Base-by-base conservation (phyloP, 345 rosid species). In the Punica granatum region DNA sequence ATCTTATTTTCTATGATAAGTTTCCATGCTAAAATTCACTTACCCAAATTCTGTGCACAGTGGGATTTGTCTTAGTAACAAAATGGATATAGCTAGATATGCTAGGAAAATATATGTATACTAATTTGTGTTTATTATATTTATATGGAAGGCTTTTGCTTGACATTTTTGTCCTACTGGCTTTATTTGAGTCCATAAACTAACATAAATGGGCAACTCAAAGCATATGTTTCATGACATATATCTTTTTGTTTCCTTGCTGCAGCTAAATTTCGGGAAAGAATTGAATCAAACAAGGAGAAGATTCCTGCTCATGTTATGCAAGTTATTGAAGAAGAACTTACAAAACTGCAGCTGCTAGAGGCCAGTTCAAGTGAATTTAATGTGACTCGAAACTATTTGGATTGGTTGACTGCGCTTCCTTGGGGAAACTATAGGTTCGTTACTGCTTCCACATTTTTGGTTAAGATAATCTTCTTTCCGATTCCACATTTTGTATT, bases 321-420 rank as follows among this genome's bases (percentile, higher is more conserved):
- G 80, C 98, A 92, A 88, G 98, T 92, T 66, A 92, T 92, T 65
- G 97, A 94, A 78, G 99, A 95, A 79, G 99, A 95, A 83, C 92
- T 95, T 66, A 89, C 97, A 60, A 95, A 95, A 73, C 79, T 95
- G 82, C 98, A 92, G 86, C 88, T 95, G 66, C 82, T 95, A 78
- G 99, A 95, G 79, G 96, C 99, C 69, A 95, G 99, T 79, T 95
- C 99, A 32, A 95, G 99, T 82, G 99, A 95, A 84, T 95, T 95
- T 83, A 95, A 92, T 76, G 99, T 95, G 65, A 95, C 99, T 75
- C 96, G 99, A 69, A 95, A 90, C 78, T 95, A 95, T 82, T 83
- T 95, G 76, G 99, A 95, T 84, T 95, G 99, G 99, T 76, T 92
- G 82, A 95, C 99, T 44, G 84, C 81, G 3, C 75, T 95, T 72